Evolutionary conservation across 345 rosid genomes (phyloP).

Genomic region (Linum tenue): DNA sequence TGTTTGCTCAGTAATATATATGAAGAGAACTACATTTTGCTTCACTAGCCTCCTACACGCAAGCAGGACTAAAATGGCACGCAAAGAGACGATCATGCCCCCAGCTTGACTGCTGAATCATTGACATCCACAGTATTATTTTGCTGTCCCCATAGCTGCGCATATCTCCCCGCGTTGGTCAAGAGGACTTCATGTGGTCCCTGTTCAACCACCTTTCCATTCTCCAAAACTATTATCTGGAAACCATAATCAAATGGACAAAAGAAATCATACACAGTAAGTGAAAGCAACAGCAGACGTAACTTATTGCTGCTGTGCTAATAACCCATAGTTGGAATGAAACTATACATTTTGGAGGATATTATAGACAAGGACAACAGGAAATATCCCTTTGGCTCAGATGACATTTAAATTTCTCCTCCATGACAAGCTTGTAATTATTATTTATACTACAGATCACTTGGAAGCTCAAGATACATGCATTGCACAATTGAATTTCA

Average conservation of each 20-base stretch:
- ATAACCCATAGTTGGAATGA: neutral
- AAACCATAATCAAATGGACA: slow-evolving; percentile 7
- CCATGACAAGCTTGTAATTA: neutral
- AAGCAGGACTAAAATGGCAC: neutral
- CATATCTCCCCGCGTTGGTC: slow-evolving; percentile 77
- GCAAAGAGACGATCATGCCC: slow-evolving; percentile 11
- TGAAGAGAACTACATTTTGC: neutral
- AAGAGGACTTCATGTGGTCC: slow-evolving; percentile 82
- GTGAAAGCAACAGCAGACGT: neutral
- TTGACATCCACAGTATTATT: slow-evolving; percentile 52
- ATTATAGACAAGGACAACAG: neutral
- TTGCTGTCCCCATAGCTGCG: slow-evolving; percentile 94
- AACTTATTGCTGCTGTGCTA: neutral
- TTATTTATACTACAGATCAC: neutral
- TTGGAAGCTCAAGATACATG: too few relatives aligned
- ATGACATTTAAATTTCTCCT: neutral
- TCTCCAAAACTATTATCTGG: slow-evolving; percentile 91
- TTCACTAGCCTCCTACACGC: neutral
- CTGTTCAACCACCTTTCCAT: slow-evolving; percentile 87
- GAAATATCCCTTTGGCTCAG: neutral
- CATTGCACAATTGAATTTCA: too few relatives aligned
- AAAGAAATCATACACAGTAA: neutral
- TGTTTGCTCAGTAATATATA: neutral
- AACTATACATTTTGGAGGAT: neutral
- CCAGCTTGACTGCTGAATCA: slow-evolving; percentile 47